Base-by-base conservation (phyloP, 768 basidiomycete species). In the Rhizopogon rudus region DNA sequence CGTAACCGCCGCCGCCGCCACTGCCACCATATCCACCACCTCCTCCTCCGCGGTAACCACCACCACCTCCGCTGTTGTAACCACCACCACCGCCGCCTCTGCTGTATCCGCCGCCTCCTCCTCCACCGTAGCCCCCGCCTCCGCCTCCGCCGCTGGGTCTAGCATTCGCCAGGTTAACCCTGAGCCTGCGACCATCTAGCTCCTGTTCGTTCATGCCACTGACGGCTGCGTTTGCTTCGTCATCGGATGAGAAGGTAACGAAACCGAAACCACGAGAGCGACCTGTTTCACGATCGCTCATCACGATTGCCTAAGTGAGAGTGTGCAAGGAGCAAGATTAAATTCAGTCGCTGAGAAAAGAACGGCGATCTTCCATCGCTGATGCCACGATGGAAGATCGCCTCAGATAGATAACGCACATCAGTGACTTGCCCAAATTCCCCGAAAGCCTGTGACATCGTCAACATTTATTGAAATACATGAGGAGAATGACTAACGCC, bases 201-300 rank as follows among this genome's bases (percentile, higher is more conserved):
- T 81, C 80, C 60, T 76, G 75, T 6, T 82, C 81, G 65, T 82
- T 66, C 66, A 81, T 63, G 43, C 50, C 65, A 8, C 22, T 8
- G 63, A 82, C 79, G 40, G 81, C 79, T 54, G 68, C 66, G 1
- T 81, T 55, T 54, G 81, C 81, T 61, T 80, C 71, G 0, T 44
- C 42, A 2, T 29, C 1, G 53, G 44, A 41, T 43, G 14, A 16
- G 41, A 67, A 75, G 41, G 75, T 78, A 59, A 81, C 81, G 60
- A 82, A 82, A 54, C 81, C 81, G 68, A 82, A 82, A 58, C 81
- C 81, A 62, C 81, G 74, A 54, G 79, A 80, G 59, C 81, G 77
- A 54, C 79, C 78, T 48, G 81, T 82, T 60, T 82, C 81, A 56
- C 80, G 77, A 69, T 82, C 81, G 65, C 71, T 68, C 70, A 73